These are phyloP conservation scores for Acanthamoeba sp. DNA, from an alignment of 208 protist species.

Conservation along the genomic window DNA sequence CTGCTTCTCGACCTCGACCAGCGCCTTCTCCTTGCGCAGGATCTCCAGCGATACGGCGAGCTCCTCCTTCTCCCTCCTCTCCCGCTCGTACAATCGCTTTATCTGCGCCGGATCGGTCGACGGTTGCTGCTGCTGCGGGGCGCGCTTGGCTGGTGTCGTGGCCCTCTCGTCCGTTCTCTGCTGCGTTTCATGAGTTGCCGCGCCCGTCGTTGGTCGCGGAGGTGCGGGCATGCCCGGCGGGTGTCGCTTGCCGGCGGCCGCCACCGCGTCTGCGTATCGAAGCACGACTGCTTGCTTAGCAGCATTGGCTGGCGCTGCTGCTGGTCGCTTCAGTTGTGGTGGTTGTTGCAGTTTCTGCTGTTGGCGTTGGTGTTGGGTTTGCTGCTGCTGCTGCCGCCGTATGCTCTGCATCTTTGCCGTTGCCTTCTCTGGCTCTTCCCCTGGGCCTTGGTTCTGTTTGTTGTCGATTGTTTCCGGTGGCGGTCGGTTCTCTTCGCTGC, in stretches of 20 bases:
- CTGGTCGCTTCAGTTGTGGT: too few species aligned
- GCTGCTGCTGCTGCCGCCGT: too few species aligned
- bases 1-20: conserved; percentile 18
- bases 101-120: not conserved
- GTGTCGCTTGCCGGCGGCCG: not conserved
- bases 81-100: not conserved
- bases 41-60: not conserved
- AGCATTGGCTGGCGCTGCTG: too few species aligned
- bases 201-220: too few species aligned
- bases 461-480: too few species aligned
- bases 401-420: too few species aligned
- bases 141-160: not conserved
- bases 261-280: not conserved
- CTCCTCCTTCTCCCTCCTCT: not conserved
- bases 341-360: too few species aligned
- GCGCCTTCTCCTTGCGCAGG: not conserved
- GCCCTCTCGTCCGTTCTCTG: not conserved
- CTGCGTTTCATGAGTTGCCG: not conserved
- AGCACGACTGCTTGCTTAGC: not conserved
- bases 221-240: not conserved
- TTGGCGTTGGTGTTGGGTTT: too few species aligned
- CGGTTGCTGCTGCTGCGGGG: not conserved
- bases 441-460: too few species aligned
- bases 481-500: too few species aligned
- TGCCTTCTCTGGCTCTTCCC: too few species aligned